Evolutionary conservation across 192 early-diverging fungal species (phyloP), one percentile per base, ranked within the genome.

Genomic region (Obelidium mucronatum): DNA sequence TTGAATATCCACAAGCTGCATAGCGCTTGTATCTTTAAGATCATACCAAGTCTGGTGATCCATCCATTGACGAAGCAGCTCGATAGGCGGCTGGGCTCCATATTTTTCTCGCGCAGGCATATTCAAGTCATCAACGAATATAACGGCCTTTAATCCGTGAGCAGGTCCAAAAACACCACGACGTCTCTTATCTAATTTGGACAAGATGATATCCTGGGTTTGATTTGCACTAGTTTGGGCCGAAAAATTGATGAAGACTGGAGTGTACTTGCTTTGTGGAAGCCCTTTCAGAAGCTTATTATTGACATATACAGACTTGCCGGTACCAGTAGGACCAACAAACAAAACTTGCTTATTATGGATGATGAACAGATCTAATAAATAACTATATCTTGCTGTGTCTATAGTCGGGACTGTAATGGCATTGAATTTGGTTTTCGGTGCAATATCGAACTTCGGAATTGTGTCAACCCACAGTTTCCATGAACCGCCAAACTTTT

Each of bases 191-290:
- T 90, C 88, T 2, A 90, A 74, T 62, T 90, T 90, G 42, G 75
- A 77, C 22, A 88, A 62, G 56, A 90, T 84, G 60, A 89, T 89
- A 37, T 90, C 84, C 70, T 90, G 88, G 15, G 87, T 89, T 76
- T 88, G 86, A 37, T 87, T 87, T 22, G 86, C 86, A 63, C 82
- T 85, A 22, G 88, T 90, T 74, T 90, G 88, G 0, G 88, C 88
- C 30, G 88, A 90, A 73, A 90, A 90, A 67, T 89, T 90, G 80
- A 90, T 85, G 55, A 86, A 87, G 34, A 90, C 84, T n/a, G 86
- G 88, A 2, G 82, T 84, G 78, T 90, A 90, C 64, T 85, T 79
- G 40, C 78, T 74, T 31, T 69, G 65, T 2, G 85, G 76, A 8
- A 88, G 78, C 2, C 87, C 85, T 28, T 78, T 74, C 1, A 89